These are phyloP conservation scores for Globisporangium splendens DNA, from an alignment of 352 stramenopile genomes.

Conservation along the genomic window DNA sequence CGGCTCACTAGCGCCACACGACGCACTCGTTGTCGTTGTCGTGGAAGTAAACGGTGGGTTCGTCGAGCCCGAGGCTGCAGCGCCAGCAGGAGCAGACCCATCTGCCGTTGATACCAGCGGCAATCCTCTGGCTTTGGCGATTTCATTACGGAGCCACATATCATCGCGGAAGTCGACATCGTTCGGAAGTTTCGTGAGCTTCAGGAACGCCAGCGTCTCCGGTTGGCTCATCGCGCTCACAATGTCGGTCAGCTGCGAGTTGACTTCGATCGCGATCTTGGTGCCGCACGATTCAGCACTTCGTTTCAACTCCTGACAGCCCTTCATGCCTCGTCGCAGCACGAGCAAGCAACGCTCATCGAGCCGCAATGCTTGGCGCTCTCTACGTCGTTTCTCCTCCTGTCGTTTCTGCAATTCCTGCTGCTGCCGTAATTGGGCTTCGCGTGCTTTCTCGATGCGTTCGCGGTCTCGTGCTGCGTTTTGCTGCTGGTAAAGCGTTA, in stretches of 20 bases:
- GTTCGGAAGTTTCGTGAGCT: constrained; percentile 54
- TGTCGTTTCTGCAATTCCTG: constrained; percentile 14
- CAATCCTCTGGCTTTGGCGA: constrained; percentile 51
- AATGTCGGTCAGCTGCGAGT: constrained; percentile 72
- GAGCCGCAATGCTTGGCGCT: constrained; percentile 47
- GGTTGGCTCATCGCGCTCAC: constrained; percentile 57
- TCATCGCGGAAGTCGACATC: constrained; percentile 74
- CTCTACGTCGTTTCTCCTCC: constrained; percentile 24
- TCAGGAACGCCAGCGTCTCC: constrained; percentile 71
- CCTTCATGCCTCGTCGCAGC: constrained; percentile 62
- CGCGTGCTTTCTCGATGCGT: constrained; percentile 9
- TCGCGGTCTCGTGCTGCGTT: constrained; percentile 17
- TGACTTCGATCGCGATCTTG: constrained; percentile 74
- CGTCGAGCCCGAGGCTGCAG: background rate
- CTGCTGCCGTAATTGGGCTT: constrained; percentile 12
- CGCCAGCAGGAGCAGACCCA: background rate
- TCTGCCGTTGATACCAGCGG: constrained; percentile 9
- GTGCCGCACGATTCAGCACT: constrained; percentile 54
- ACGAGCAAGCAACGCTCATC: constrained; percentile 63
- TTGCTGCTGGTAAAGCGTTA: constrained; percentile 20
- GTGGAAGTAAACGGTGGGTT: no score
- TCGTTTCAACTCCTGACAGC: constrained; percentile 65
- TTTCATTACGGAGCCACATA: constrained; percentile 65
- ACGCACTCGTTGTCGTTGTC: no score
- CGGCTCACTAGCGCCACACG: constrained; percentile 5